These are phyloP conservation scores for Phytophthora sp. DNA, from an alignment of 352 stramenopile genomes.

Conservation along the genomic window DNA sequence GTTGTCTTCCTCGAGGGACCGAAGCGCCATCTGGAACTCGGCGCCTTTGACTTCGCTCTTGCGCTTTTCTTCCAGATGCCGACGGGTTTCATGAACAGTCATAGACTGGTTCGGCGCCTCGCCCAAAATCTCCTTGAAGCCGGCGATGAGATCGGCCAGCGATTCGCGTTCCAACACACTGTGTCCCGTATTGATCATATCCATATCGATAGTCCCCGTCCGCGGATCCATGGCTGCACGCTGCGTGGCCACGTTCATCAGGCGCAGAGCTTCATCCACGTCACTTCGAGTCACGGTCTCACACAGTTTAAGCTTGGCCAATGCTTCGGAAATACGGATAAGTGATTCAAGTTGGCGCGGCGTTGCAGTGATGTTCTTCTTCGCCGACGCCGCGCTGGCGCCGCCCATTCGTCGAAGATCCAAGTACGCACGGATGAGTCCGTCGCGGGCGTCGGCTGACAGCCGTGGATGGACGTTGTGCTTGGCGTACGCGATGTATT, in stretches of 20 bases:
- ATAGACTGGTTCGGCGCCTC: slow-evolving; percentile 74
- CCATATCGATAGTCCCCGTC: slow-evolving; percentile 99
- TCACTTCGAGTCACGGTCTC: slow-evolving; percentile 75
- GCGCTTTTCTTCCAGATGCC: slow-evolving; percentile 86
- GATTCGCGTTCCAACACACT: slow-evolving; percentile 90
- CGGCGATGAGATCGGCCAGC: slow-evolving; percentile 58
- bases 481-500: slow-evolving; percentile 98
- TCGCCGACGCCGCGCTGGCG: slow-evolving; percentile 56
- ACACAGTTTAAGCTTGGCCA: slow-evolving; percentile 95
- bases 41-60: slow-evolving; percentile 78
- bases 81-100: slow-evolving; percentile 85
- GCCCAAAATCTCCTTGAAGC: slow-evolving; percentile 63
- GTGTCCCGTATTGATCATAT: slow-evolving; percentile 98
- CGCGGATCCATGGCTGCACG: slow-evolving; percentile 96
- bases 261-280: slow-evolving; percentile 94
- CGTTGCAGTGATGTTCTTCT: slow-evolving; percentile 98
- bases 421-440: slow-evolving; percentile 95
- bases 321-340: slow-evolving; percentile 97
- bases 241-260: slow-evolving; percentile 98
- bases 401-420: slow-evolving; percentile 85
- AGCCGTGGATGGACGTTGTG: slow-evolving; percentile 92
- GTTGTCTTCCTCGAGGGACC: slow-evolving; percentile 91
- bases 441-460: slow-evolving; percentile 87
- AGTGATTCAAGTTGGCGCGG: slow-evolving; percentile 98
- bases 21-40: slow-evolving; percentile 90